These are phyloP conservation scores for Dioscorea zingiberensis DNA, from an alignment of 106 monocot species.

Conservation along the genomic window DNA sequence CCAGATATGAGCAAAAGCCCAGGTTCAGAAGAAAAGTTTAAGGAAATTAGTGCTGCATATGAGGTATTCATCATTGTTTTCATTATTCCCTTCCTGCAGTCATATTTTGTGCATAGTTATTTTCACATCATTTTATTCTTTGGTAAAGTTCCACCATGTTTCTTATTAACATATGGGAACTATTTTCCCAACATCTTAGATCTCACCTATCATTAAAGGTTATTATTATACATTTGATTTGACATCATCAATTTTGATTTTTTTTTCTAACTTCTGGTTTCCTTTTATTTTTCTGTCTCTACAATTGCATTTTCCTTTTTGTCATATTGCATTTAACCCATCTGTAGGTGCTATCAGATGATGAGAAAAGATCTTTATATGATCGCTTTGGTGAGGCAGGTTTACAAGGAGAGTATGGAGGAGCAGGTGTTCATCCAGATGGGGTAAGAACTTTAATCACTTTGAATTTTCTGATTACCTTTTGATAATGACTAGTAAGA, in stretches of 20 bases:
- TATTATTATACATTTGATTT: no score
- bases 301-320: conserved; percentile 6
- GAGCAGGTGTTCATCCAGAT: conserved; percentile 34
- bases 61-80: conserved; percentile 52
- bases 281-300: neutral
- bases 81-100: neutral
- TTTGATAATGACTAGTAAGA: no score
- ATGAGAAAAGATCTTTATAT: conserved; percentile 90
- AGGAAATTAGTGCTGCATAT: conserved; percentile 97
- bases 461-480: neutral
- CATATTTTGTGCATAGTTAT: neutral
- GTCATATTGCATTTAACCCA: conserved; percentile 18
- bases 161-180: no score
- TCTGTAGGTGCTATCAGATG: conserved; percentile 92
- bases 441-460: conserved; percentile 38
- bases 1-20: conserved; percentile 95
- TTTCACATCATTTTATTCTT: no score
- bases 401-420: conserved; percentile 50
- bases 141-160: neutral
- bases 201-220: neutral
- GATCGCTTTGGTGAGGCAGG: conserved; percentile 82
- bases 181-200: no score
- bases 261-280: neutral
- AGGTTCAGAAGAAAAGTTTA: conserved; percentile 95
- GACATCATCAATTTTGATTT: no score